Percentiles rank a stretch among this genome's conserved stretches.
These are phyloP conservation scores for Penicillium odoratum DNA, from an alignment of 495 filamentous ascomycete species.

Conservation along the genomic window DNA sequence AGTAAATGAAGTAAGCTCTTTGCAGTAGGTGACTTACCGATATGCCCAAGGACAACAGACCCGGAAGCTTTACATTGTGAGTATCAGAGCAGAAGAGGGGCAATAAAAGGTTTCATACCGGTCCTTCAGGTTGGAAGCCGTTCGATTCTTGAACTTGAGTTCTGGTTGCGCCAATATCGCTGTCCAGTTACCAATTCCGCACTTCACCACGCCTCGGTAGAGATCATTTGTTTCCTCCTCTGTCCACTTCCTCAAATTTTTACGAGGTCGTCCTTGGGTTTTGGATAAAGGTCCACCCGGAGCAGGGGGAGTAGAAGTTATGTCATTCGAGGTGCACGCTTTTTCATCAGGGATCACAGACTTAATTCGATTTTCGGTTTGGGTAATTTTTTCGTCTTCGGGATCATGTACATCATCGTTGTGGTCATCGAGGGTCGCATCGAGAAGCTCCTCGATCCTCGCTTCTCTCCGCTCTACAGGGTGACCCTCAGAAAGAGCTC, in stretches of 20 bases:
- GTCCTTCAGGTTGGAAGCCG: constrained; percentile 83
- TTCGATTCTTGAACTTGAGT: constrained; percentile 73
- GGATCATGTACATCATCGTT: constrained; percentile 17
- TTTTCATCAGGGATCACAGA: constrained; percentile 1
- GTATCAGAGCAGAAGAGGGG: background rate
- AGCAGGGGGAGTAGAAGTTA: constrained; percentile 8
- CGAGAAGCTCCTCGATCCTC: constrained; percentile 40
- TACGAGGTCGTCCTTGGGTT: constrained; percentile 44
- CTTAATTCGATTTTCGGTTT: constrained; percentile 7
- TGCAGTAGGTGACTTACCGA: constrained; percentile 26
- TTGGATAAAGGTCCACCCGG: constrained; percentile 39
- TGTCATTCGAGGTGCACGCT: background rate
- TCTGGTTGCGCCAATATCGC: constrained; percentile 74
- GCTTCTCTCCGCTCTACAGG: constrained; percentile 36
- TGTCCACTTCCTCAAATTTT: constrained; percentile 67
- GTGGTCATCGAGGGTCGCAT: constrained; percentile 26
- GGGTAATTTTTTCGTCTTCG: constrained; percentile 11
- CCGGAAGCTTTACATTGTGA: constrained; percentile 52
- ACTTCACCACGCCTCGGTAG: constrained; percentile 72
- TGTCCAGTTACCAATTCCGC: constrained; percentile 88
- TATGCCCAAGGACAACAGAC: constrained; percentile 70
- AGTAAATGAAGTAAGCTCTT: constrained; percentile 1
- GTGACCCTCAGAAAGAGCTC: constrained; percentile 26
- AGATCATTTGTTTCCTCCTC: constrained; percentile 81
- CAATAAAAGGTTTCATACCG: constrained; percentile 38